phyloP scores from a whole-genome alignment of 768 basidiomycete species.

The Guyanaporus albipodus region DNA sequence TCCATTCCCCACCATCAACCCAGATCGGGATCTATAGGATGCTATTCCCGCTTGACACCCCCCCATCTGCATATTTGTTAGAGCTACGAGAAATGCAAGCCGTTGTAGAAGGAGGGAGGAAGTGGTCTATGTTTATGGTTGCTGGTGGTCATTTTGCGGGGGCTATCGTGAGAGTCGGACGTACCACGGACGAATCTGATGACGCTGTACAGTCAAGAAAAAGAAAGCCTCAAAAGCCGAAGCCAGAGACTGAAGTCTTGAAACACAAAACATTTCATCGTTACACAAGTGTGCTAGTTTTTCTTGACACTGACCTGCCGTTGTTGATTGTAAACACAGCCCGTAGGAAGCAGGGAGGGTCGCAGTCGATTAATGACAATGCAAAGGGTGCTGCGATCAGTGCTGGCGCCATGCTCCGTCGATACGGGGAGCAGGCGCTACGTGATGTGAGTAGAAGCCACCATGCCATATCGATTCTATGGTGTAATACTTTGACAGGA shows the following conservation, averaged over 20 bases:
- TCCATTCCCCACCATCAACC: slow-evolving; percentile 79
- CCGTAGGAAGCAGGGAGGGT: slow-evolving; percentile 95
- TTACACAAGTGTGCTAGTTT: slow-evolving; percentile 78
- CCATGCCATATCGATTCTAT: not conserved
- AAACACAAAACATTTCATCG: slow-evolving; percentile 96
- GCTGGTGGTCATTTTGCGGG: slow-evolving; percentile 99
- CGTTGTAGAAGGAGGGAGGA: slow-evolving; percentile 51
- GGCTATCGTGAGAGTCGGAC: slow-evolving; percentile 72
- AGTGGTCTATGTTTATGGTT: slow-evolving; percentile 94
- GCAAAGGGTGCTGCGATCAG: slow-evolving; percentile 91
- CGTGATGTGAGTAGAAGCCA: slow-evolving; percentile 62
- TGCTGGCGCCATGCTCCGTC: slow-evolving; percentile 88
- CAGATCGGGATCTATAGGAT: slow-evolving; percentile 88
- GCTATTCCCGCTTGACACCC: slow-evolving; percentile 52
- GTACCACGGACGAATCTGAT: slow-evolving; percentile 42
- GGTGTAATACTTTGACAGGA: slow-evolving; percentile 47
- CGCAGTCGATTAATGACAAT: slow-evolving; percentile 88
- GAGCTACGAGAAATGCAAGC: slow-evolving; percentile 67
- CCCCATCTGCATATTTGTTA: slow-evolving; percentile 47
- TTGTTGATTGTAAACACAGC: slow-evolving; percentile 48
- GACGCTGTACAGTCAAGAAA: slow-evolving; percentile 39
- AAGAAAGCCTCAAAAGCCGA: slow-evolving; percentile 60
- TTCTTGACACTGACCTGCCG: not conserved
- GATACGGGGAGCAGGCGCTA: slow-evolving; percentile 93
- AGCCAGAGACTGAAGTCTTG: slow-evolving; percentile 76